phyloP scores from a whole-genome alignment of 2,329 filamentous ascomycete species.

The Colletotrichum aenigma region DNA sequence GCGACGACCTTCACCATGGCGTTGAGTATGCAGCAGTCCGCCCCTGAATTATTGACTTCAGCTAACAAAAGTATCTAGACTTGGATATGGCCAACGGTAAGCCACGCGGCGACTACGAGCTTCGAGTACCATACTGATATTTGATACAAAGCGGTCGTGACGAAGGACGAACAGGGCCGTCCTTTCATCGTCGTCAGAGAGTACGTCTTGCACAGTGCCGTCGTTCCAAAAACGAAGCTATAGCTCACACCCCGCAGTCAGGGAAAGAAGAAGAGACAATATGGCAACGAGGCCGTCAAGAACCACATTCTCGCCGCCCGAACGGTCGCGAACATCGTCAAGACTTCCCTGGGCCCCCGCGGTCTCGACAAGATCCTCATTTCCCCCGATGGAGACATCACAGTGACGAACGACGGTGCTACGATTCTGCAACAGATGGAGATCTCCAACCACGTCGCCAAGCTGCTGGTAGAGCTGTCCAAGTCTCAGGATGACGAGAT shows the following conservation, averaged over 20 bases:
- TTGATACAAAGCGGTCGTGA: conserved; percentile 62
- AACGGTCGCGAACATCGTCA: conserved; percentile 96
- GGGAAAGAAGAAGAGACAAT: conserved; percentile 96
- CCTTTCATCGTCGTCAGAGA: conserved; percentile 99
- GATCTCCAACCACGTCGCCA: conserved; percentile 97
- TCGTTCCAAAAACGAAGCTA: neutral
- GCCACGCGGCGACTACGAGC: conserved; percentile 23
- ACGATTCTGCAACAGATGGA: conserved; percentile 99
- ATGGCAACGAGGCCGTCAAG: conserved; percentile 97
- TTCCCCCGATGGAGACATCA: conserved; percentile 97
- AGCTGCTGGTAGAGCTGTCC: conserved; percentile 93
- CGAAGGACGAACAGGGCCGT: conserved; percentile 97
- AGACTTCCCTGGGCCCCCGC: conserved; percentile 92
- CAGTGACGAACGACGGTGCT: conserved; percentile 97
- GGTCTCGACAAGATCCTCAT: conserved; percentile 99
- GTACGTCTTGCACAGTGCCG: conserved; percentile 56
- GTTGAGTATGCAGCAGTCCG: conserved; percentile 24
- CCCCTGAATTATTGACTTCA: neutral
- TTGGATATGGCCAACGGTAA: conserved; percentile 85
- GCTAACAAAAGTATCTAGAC: conserved; percentile 59
- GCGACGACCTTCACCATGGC: conserved; percentile 24
- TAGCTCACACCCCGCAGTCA: conserved; percentile 63
- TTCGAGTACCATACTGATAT: conserved; percentile 18
- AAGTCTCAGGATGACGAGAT: conserved; percentile 99
- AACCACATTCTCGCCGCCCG: conserved; percentile 96